Base-by-base conservation (phyloP, 2,329 filamentous ascomycete genomes). In the Teratosphaeria viscida region DNA sequence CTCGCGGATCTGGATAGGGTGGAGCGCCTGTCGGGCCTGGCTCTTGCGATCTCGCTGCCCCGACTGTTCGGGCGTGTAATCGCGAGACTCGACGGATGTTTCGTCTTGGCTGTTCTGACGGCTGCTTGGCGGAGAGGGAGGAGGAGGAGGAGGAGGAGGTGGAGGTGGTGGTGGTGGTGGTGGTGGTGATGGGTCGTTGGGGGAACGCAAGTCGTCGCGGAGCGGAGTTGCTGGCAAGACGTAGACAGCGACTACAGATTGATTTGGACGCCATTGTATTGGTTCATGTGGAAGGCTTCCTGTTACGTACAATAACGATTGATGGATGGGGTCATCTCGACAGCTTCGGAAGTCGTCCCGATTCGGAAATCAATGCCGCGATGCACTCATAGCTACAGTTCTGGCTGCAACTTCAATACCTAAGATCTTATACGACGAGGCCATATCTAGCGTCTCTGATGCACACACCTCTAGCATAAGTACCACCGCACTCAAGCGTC, bases 191-290 rank as follows among this genome's bases (percentile, higher is more conserved):
- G 53, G 35, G 27, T 53, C 59, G 56, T 14, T 47, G 59, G 11
- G 39, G 6, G 4, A 7, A 39, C 2, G 35, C 19, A n/a, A 14
- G 3, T 27, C 27, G n/a, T 34, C 27, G n/a, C 4, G 47, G 26
- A 32, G 39, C 37, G 56, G 52, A n/a, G 34, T 52, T 26, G 19
- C 35, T 35, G 14, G 60, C 60, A 7, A 35, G 37, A 34, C 54
- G 53, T 11, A 61, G 34, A 32, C 60, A 61, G 54, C 60, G 60
- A 19, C 14, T 58, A 39, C 60, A 61, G 47, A 61, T 55, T 19
- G 34, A 43, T 12, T 55, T 60, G 35, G 56, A 27, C 14, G 59
- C 59, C 59, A 60, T 60, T 37, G 26, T 52, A 5, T 14, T 54
- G 7, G 6, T 10, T 49, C 6, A 10, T 2, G 19, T 8, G 11